These are phyloP conservation scores for Withania somnifera DNA, from an alignment of 305 asterid genomes.

Conservation along the genomic window DNA sequence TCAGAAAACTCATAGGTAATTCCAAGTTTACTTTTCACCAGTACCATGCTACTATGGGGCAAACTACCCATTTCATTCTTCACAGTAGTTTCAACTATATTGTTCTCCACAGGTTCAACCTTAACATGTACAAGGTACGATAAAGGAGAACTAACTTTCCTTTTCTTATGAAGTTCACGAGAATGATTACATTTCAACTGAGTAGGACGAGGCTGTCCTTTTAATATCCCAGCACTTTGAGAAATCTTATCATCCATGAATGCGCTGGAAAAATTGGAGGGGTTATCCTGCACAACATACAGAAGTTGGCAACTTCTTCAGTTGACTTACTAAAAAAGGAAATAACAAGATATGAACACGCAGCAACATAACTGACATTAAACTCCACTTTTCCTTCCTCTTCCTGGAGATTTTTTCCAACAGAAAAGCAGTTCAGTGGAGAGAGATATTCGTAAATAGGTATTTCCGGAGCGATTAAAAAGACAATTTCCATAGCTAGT, in stretches of 20 bases:
- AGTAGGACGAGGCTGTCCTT: background rate
- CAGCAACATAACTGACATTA: background rate
- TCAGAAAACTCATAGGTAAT: slow-evolving; percentile 20
- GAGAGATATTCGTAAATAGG: too few species aligned
- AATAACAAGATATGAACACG: background rate
- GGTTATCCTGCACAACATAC: slow-evolving; percentile 3
- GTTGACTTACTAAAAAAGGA: background rate
- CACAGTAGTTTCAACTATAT: slow-evolving; percentile 12
- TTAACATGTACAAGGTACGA: slow-evolving; percentile 18
- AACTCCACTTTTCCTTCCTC: background rate
- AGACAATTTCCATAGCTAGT: background rate
- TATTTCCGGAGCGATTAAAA: background rate
- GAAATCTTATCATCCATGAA: slow-evolving; percentile 2
- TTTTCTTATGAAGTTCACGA: slow-evolving; percentile 10
- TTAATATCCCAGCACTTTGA: slow-evolving; percentile 13
- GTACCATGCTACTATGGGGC: slow-evolving; percentile 16
- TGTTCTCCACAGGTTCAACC: slow-evolving; percentile 29
- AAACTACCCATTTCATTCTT: slow-evolving; percentile 15
- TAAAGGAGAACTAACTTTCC: slow-evolving; percentile 7
- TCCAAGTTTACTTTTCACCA: slow-evolving; percentile 37
- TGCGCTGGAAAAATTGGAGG: background rate
- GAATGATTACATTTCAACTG: slow-evolving; percentile 8
- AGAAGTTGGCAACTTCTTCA: background rate
- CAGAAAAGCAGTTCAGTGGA: too few species aligned
- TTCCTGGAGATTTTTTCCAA: background rate